phyloP scores from a whole-genome alignment of 352 stramenopile genomes.

The Globisporangium splendens region DNA sequence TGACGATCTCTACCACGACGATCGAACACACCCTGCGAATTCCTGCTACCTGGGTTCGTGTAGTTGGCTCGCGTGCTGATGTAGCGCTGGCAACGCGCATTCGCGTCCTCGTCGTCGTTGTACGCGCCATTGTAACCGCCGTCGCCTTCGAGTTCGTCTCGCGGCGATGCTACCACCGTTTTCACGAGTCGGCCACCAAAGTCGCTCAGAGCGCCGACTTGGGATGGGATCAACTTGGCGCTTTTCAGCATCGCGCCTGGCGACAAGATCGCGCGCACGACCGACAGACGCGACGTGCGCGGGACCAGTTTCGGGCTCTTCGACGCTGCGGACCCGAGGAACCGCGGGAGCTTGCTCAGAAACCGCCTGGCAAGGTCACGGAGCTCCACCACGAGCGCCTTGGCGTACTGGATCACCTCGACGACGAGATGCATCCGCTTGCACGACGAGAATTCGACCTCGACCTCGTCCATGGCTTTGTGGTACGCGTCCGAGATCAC shows the following conservation, averaged over 20 bases:
- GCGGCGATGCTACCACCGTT: constrained; percentile 12
- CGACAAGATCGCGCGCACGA: constrained; percentile 20
- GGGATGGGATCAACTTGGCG: constrained; percentile 16
- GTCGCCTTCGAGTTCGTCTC: constrained; percentile 4
- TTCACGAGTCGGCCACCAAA: constrained; percentile 21
- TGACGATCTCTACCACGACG: background rate
- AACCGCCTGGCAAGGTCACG: background rate
- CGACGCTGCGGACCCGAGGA: too few species aligned
- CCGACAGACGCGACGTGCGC: constrained; percentile 13
- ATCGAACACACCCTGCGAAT: background rate
- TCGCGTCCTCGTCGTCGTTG: background rate
- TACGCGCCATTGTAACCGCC: constrained; percentile 1
- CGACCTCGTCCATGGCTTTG: constrained; percentile 26
- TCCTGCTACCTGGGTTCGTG: background rate
- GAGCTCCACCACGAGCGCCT: constrained; percentile 8
- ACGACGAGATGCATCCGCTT: constrained; percentile 23
- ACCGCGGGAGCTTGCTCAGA: too few species aligned
- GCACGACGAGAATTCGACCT: constrained; percentile 13
- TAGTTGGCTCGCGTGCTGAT: background rate
- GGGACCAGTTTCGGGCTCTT: background rate
- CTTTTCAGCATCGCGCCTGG: constrained; percentile 15
- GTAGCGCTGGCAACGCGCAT: background rate
- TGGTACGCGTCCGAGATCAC: constrained; percentile 40
- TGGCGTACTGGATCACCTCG: constrained; percentile 20
- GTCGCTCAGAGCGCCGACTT: constrained; percentile 16